These are phyloP conservation scores for Termitomyces sp. DNA, from an alignment of 768 basidiomycete species.

Conservation along the genomic window DNA sequence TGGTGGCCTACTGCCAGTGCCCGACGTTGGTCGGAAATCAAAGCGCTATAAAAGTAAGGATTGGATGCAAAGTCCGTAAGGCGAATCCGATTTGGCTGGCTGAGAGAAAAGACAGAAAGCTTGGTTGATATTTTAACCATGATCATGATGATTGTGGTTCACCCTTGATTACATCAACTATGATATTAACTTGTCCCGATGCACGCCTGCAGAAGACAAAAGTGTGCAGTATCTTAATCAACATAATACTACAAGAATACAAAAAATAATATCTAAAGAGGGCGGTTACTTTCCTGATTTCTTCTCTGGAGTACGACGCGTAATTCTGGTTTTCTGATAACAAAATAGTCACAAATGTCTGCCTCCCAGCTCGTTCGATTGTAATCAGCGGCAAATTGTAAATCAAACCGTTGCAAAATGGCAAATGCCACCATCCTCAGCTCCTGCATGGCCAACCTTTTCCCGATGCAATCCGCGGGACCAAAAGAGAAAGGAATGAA, in stretches of 20 bases:
- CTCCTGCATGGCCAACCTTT: slow-evolving; percentile 27
- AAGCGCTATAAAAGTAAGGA: not conserved
- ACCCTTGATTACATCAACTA: not conserved
- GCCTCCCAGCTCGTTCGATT: slow-evolving; percentile 20
- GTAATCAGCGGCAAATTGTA: slow-evolving; percentile 21
- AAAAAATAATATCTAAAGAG: not conserved
- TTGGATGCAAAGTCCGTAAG: not conserved
- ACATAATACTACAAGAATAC: not conserved
- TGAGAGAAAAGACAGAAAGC: not conserved
- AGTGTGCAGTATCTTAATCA: not conserved
- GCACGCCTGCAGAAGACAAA: not conserved
- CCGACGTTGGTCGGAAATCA: not conserved
- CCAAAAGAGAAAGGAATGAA: slow-evolving; percentile 37
- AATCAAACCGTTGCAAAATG: slow-evolving; percentile 24
- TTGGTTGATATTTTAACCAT: not conserved
- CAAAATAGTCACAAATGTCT: slow-evolving; percentile 23
- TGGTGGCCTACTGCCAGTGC: not conserved
- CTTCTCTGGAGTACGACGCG: slow-evolving; percentile 11
- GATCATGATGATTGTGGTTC: not conserved
- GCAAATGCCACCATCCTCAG: slow-evolving; percentile 24
- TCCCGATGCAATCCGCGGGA: slow-evolving; percentile 46
- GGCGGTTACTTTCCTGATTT: not conserved
- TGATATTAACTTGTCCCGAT: not conserved
- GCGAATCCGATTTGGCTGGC: not conserved
- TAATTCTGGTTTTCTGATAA: slow-evolving; percentile 23